phyloP scores from a whole-genome alignment of 768 basidiomycete genomes.

The Trametes cingulata region DNA sequence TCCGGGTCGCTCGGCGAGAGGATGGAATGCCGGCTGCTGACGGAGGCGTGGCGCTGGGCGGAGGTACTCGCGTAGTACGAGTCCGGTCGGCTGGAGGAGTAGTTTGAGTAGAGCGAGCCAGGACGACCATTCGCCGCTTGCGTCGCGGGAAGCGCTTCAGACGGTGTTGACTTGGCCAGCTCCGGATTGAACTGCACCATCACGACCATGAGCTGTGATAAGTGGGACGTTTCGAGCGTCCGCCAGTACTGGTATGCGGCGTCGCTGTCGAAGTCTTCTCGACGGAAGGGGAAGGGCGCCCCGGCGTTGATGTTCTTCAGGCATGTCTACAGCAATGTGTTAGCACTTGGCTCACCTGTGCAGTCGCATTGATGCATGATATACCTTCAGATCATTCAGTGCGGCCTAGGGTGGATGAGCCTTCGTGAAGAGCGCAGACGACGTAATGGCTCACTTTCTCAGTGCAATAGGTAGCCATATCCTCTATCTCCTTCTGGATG shows the following conservation, averaged over 20 bases:
- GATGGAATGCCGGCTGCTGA: slow-evolving; percentile 69
- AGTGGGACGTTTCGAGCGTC: slow-evolving; percentile 73
- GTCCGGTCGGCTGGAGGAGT: slow-evolving; percentile 22
- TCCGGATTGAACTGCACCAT: slow-evolving; percentile 88
- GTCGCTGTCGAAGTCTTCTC: slow-evolving; percentile 84
- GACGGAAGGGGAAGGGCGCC: slow-evolving; percentile 76
- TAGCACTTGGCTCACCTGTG: slow-evolving; percentile 6
- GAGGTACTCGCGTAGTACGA: slow-evolving; percentile 25
- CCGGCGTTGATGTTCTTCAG: slow-evolving; percentile 90
- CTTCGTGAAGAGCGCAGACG: background rate
- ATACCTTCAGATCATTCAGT: slow-evolving; percentile 81
- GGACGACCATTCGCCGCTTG: slow-evolving; percentile 45
- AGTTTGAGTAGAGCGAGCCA: slow-evolving; percentile 53
- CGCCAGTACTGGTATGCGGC: slow-evolving; percentile 86
- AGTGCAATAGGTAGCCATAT: slow-evolving; percentile 61
- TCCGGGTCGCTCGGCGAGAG: slow-evolving; percentile 35
- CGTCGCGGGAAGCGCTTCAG: slow-evolving; percentile 46
- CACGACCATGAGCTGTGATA: slow-evolving; percentile 85
- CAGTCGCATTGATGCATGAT: slow-evolving; percentile 14
- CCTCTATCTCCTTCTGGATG: slow-evolving; percentile 73
- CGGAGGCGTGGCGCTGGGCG: slow-evolving; percentile 56
- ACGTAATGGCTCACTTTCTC: slow-evolving; percentile 58
- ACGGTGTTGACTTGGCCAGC: slow-evolving; percentile 74
- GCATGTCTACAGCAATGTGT: slow-evolving; percentile 58
- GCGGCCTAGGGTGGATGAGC: slow-evolving; percentile 58